Base-by-base conservation (phyloP, 2,329 filamentous ascomycete genomes). In the Arthrobotrys sinensis region DNA sequence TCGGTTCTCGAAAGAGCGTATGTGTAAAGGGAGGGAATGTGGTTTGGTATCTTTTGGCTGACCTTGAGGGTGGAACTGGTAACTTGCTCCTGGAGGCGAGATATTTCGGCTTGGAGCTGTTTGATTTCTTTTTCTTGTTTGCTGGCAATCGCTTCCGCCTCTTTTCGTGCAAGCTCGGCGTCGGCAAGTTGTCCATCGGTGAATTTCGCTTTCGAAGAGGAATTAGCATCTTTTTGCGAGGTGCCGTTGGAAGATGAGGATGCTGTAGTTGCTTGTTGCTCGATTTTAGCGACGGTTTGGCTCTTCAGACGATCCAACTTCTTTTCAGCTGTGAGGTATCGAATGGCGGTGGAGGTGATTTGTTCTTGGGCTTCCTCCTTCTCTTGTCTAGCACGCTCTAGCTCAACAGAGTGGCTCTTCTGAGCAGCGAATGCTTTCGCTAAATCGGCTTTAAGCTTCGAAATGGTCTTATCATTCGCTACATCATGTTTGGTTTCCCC, bases 251-350 rank as follows among this genome's bases (percentile, higher is more conserved):
- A 86, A 1, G 87, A 83, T 4, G 84, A 83, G 36, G 55, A 24
- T 82, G 85, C 86, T 5, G 88, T 85, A 12, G 94, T 89, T 36
- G 94, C 94, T 85, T 97, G 93, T 82, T 93, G 92, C 84, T 98
- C 96, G 76, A 99, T 85, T 83, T 97, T 97, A 79, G 94, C 92
- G 0, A 97, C 94, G 72, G 97, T 94, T 14, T 90, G 86, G 83
- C 96, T 99, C 84, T 93, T 95, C 24, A 92, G 90, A 50, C 96
- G 90, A 83, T 99, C 96, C 65, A 98, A 87, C 83, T 94, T 96
- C 86, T 97, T 96, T 84, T 99, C 96, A 0, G 96, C 96, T 81
- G 96, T 93, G 86, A 98, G 93, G 83, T 97, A 98, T 80, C 96
- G 90, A 76, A 97, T 87, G 4, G 94, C 97, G 14, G 95, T 96